Evolutionary conservation across 169 alveolate genomes (phyloP), one percentile per base, ranked within the genome.

Genomic region (Eimeria zaria): DNA sequence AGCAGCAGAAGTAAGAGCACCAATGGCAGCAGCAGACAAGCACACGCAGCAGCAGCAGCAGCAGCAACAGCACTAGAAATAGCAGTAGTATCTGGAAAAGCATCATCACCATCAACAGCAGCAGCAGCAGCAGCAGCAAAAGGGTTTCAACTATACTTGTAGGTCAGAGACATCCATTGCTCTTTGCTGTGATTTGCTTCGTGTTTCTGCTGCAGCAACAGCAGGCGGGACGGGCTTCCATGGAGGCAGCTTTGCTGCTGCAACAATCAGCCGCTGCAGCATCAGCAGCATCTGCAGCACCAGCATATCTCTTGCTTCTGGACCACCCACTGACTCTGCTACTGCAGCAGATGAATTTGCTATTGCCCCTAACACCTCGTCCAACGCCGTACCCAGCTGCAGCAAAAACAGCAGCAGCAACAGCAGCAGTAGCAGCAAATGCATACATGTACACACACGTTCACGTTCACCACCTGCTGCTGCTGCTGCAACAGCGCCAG

Each of bases 301-400:
- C 73, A 58, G 48, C 41, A 73, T 51, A 51, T 89, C 93, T 12
- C 80, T 12, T 20, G 93, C 93, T 55, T 60, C 80, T 12, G 80
- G 6, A 33, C 81, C 95, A 11, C 88, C 81, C 36, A 58, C 33
- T 4, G 95, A 53, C 87, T 58, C 85, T 14, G 95, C 33, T 2
- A 89, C 30, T 22, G 95, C 27, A 16, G n/a, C 88, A 36, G 95
- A 69, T 7, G 95, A 24, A 16, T 46, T 81, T 48, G 90, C 76
- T 53, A 89, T 60, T 36, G 87, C 69, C 55, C 95, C 74, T n/a
- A 89, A 53, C 33, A 89, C 74, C 60, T 89, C 95, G 33, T 89
- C 95, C 36, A 89, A 60, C 7, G 95, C 58, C 18, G 71, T 89
- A 30, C 95, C 95, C 76, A 89, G 89, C 95, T 89, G 89, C 64